Evolutionary conservation across 116 monocot genomes (phyloP).

Genomic region (Cymodocea nodosa): DNA sequence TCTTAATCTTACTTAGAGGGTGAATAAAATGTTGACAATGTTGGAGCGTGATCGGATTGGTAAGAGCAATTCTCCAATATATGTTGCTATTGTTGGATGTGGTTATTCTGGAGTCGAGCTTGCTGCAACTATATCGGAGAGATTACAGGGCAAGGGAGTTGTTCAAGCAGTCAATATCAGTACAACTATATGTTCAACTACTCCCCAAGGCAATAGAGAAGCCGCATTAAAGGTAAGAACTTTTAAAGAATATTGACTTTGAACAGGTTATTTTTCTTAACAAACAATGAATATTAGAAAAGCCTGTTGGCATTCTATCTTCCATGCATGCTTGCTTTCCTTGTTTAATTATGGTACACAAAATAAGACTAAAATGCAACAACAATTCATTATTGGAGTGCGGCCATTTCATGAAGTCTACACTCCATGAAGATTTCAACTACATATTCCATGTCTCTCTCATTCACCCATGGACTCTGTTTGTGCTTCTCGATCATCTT

Average conservation of each 20-base stretch:
- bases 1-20: conserved; percentile 30
- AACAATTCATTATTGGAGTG: too few relatives aligned
- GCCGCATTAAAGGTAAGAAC: conserved; percentile 70
- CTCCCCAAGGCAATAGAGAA: conserved; percentile 89
- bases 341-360: too few relatives aligned
- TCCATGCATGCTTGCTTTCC: too few relatives aligned
- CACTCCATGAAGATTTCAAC: too few relatives aligned
- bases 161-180: conserved; percentile 78
- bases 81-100: conserved; percentile 85
- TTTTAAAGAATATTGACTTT: background rate
- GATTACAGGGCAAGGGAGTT: conserved; percentile 53
- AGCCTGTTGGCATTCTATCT: too few relatives aligned
- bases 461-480: too few relatives aligned
- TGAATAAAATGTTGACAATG: conserved; percentile 48
- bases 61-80: conserved; percentile 36
- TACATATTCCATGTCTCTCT: too few relatives aligned
- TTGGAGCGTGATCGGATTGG: conserved; percentile 53
- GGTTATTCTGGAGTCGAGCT: conserved; percentile 92
- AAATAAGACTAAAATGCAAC: too few relatives aligned
- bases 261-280: background rate
- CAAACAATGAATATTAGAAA: too few relatives aligned
- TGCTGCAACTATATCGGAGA: conserved; percentile 90
- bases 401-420: too few relatives aligned
- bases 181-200: conserved; percentile 58
- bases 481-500: too few relatives aligned